Percentiles rank a stretch among this genome's conserved stretches.
Conservation (phyloP, 768 basidiomycete genomes). For the Pluteus cervinus region DNA sequence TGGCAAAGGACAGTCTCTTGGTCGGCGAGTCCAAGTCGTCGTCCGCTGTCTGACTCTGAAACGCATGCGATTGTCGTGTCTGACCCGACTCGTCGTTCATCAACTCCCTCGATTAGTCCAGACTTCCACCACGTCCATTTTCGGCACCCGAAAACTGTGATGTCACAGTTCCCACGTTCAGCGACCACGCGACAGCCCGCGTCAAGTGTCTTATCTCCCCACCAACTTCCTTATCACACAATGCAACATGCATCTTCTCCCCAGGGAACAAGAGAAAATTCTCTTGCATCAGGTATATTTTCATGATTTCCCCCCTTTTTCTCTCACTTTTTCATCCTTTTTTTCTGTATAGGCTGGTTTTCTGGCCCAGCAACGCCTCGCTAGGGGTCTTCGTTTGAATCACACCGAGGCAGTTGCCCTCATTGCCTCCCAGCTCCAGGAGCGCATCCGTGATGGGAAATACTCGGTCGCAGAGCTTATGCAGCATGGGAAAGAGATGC, state of each 20-base stretch:
- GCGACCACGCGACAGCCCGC: too few species aligned
- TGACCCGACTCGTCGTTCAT: not conserved
- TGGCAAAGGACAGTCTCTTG: too few species aligned
- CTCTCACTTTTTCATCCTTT: not conserved
- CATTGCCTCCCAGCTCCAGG: slow-evolving; percentile 89
- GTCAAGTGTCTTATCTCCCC: too few species aligned
- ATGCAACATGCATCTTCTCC: slow-evolving; percentile 5
- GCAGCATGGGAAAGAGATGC: slow-evolving; percentile 83
- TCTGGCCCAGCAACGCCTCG: slow-evolving; percentile 91
- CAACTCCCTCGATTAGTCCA: not conserved
- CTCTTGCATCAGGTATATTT: slow-evolving; percentile 2
- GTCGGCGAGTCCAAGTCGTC: not conserved
- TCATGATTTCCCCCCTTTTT: not conserved
- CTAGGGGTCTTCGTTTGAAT: slow-evolving; percentile 87
- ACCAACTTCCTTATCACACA: too few species aligned
- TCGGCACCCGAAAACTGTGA: too few species aligned
- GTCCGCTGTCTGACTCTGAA: not conserved
- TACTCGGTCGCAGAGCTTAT: slow-evolving; percentile 88
- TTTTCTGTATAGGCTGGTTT: slow-evolving; percentile 80
- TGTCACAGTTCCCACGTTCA: too few species aligned
- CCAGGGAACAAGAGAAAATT: slow-evolving; percentile 6
- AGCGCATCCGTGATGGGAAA: slow-evolving; percentile 86
- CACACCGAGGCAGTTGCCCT: slow-evolving; percentile 83
- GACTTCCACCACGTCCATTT: too few species aligned
- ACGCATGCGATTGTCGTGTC: not conserved